phyloP scores from a whole-genome alignment of 495 filamentous ascomycete species.

The Xylaria telfairii region DNA sequence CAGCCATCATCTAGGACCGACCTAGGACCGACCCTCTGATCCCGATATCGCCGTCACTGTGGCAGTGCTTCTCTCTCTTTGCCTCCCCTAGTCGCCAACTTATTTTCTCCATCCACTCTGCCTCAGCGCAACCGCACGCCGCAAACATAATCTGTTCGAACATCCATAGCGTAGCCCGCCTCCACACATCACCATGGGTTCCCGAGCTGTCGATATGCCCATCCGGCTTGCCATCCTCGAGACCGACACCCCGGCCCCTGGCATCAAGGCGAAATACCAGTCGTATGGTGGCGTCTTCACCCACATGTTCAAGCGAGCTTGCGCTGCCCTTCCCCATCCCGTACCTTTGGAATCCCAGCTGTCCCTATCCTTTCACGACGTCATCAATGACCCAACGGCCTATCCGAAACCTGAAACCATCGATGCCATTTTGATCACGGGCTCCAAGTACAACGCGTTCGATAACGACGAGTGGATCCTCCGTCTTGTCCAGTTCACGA shows the following conservation, averaged over 20 bases:
- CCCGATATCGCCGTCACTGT: not conserved
- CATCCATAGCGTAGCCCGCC: not conserved
- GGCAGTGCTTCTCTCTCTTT: not conserved
- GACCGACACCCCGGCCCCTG: slow-evolving; percentile 72
- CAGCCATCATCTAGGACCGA: not conserved
- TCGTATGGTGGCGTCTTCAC: slow-evolving; percentile 77
- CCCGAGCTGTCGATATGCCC: slow-evolving; percentile 45
- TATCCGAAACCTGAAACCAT: slow-evolving; percentile 76
- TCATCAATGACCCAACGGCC: slow-evolving; percentile 60
- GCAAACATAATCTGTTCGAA: not conserved
- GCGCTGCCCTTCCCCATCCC: slow-evolving; percentile 40
- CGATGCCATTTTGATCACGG: slow-evolving; percentile 83
- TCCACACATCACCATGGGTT: slow-evolving; percentile 33
- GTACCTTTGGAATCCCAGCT: slow-evolving; percentile 49
- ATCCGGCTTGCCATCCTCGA: slow-evolving; percentile 85
- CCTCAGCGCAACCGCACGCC: not conserved
- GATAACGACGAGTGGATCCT: slow-evolving; percentile 79
- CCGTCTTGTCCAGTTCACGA: slow-evolving; percentile 73
- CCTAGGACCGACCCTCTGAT: not conserved
- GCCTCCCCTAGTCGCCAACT: not conserved
- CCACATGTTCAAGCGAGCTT: slow-evolving; percentile 59
- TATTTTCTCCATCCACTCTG: not conserved
- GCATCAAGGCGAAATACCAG: slow-evolving; percentile 65
- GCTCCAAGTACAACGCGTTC: slow-evolving; percentile 63
- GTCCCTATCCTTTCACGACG: slow-evolving; percentile 68